A percentile compares a stretch with the other conserved stretches of the same genome.
phyloP scores from a whole-genome alignment of 2,329 filamentous ascomycete genomes.

The Myotisia sp. region DNA sequence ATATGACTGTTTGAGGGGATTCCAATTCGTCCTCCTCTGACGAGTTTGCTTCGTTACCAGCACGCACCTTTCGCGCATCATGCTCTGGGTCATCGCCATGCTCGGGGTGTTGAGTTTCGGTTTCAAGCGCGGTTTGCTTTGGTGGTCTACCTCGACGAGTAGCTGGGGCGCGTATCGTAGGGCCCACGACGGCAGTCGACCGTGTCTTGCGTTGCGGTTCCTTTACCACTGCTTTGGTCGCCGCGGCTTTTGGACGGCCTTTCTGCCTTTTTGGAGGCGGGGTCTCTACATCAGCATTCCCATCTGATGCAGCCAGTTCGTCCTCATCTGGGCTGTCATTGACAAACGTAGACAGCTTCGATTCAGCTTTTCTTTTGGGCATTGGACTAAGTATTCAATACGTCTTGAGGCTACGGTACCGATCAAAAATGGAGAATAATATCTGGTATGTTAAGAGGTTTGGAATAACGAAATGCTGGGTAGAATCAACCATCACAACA shows the following conservation, averaged over 20 bases:
- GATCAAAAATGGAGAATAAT: no score
- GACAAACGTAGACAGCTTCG: conserved; percentile 33
- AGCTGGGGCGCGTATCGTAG: conserved; percentile 16
- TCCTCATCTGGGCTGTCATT: conserved; percentile 32
- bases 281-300: conserved; percentile 21
- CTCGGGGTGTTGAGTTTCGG: conserved; percentile 3
- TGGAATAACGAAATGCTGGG: no score
- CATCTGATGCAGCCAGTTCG: conserved; percentile 11
- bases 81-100: conserved; percentile 18
- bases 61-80: conserved; percentile 25
- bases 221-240: conserved; percentile 33
- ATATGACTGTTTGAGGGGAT: conserved; percentile 15
- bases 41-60: conserved; percentile 17
- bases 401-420: no score
- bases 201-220: conserved; percentile 20
- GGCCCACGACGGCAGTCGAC: conserved; percentile 12
- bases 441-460: no score
- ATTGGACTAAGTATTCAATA: conserved; percentile 13
- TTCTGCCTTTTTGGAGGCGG: conserved; percentile 24
- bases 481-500: no score
- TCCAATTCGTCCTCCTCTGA: conserved; percentile 19
- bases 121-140: conserved; percentile 6
- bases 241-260: conserved; percentile 23
- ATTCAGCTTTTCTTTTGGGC: conserved; percentile 29
- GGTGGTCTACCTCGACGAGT: conserved; percentile 17